Conservation (phyloP, 768 basidiomycete species). For the Auriscalpium vulgare region DNA sequence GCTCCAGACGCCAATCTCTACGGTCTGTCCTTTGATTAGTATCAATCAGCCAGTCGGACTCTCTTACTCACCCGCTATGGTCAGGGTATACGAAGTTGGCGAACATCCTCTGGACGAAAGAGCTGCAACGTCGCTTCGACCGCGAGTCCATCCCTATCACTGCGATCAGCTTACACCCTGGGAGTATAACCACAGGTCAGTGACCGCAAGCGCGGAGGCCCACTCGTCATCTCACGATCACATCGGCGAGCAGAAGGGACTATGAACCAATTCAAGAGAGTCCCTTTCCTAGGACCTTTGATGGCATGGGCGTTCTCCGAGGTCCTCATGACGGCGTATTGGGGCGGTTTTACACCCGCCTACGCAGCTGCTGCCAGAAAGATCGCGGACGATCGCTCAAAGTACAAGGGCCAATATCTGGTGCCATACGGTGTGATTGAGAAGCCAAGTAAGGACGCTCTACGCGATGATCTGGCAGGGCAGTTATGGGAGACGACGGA, state of each 20-base stretch:
- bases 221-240: not conserved
- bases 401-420: conserved; percentile 32
- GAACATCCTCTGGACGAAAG: conserved; percentile 38
- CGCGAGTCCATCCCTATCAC: conserved; percentile 29
- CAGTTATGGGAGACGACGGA: conserved; percentile 34
- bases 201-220: not conserved
- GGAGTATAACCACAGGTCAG: conserved; percentile 30
- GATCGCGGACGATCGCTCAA: conserved; percentile 25
- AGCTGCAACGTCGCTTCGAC: conserved; percentile 41
- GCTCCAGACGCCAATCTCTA: conserved; percentile 14
- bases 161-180: conserved; percentile 35
- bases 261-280: conserved; percentile 9
- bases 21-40: conserved; percentile 1
- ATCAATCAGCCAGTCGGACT: not conserved
- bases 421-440: conserved; percentile 26
- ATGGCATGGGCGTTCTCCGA: conserved; percentile 12
- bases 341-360: conserved; percentile 29
- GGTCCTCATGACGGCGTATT: conserved; percentile 22
- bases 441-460: conserved; percentile 21
- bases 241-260: conserved; percentile 8
- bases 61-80: not conserved
- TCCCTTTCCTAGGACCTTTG: conserved; percentile 2
- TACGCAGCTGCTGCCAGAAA: conserved; percentile 33
- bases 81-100: conserved; percentile 46
- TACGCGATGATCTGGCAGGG: conserved; percentile 25